Evolutionary conservation across 768 basidiomycete genomes (phyloP).

Genomic region (Naematelia encephala): DNA sequence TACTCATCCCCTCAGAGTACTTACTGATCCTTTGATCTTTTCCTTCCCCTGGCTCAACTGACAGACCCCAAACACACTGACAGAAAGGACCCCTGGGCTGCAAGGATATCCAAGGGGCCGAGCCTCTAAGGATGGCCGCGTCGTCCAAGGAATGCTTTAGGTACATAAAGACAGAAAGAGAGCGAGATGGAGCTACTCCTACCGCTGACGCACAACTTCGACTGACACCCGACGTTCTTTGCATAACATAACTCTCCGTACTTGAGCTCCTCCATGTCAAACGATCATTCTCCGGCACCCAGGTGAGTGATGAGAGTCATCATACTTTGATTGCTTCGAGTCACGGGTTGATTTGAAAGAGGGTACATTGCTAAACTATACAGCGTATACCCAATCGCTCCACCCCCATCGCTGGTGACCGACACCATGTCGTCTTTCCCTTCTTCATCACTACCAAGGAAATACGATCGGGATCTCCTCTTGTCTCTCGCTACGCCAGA

Average conservation of each 20-base stretch:
- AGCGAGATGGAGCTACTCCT: not conserved
- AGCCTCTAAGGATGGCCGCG: not conserved
- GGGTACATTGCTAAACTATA: not conserved
- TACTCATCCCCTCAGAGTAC: not conserved
- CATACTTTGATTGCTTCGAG: too few species aligned
- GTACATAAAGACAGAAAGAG: not conserved
- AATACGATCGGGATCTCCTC: slow-evolving; percentile 6
- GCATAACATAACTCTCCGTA: too few species aligned
- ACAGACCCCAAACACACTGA: not conserved
- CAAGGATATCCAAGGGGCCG: not conserved
- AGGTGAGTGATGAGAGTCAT: not conserved
- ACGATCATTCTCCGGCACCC: not conserved
- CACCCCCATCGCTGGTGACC: slow-evolving; percentile 14
- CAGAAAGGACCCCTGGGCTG: not conserved
- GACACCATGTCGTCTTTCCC: slow-evolving; percentile 2
- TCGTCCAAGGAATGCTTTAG: not conserved
- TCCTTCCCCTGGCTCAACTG: not conserved
- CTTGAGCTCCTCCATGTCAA: too few species aligned
- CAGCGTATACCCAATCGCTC: slow-evolving; percentile 8
- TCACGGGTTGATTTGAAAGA: too few species aligned
- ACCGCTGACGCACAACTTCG: not conserved
- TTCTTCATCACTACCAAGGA: not conserved
- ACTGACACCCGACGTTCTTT: too few species aligned
- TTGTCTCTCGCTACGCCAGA: slow-evolving; percentile 12
- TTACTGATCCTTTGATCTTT: not conserved